A percentile compares a stretch with the other conserved stretches of the same genome.
Conservation (phyloP, 108 stramenopile species). For the Cylindrotheca fusiformis region DNA sequence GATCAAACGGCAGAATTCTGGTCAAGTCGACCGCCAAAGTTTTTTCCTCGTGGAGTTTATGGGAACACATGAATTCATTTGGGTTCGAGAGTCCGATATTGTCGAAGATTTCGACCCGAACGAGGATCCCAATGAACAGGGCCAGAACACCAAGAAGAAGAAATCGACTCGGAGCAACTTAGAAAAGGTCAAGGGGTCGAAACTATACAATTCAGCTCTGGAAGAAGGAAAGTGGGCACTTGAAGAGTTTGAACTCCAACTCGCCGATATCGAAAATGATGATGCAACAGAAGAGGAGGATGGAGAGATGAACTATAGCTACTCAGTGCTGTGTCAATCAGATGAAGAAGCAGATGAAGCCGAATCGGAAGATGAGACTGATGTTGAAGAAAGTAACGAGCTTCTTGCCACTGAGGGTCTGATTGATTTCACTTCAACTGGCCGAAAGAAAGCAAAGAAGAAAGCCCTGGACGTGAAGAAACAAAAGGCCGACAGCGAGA, state of each 20-base stretch:
- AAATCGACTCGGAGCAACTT: conserved; percentile 38
- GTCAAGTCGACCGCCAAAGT: conserved; percentile 57
- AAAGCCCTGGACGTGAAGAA: conserved; percentile 64
- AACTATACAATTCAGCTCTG: conserved; percentile 61
- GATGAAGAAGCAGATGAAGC: conserved; percentile 77
- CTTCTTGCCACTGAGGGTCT: conserved; percentile 72
- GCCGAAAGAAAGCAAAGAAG: conserved; percentile 74
- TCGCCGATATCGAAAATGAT: conserved; percentile 48
- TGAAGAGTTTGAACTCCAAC: conserved; percentile 71
- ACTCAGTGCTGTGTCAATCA: conserved; percentile 61
- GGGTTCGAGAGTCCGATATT: conserved; percentile 84
- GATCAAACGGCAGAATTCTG: conserved; percentile 46
- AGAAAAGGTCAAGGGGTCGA: conserved; percentile 46
- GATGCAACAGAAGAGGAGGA: conserved; percentile 58
- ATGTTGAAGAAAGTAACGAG: conserved; percentile 75
- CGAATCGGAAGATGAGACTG: conserved; percentile 30
- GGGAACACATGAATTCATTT: conserved; percentile 88
- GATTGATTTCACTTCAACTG: conserved; percentile 63
- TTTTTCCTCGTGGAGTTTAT: conserved; percentile 88
- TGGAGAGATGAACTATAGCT: conserved; percentile 55
- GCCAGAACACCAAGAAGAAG: conserved; percentile 55
- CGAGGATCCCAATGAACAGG: conserved; percentile 61
- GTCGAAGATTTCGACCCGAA: conserved; percentile 80
- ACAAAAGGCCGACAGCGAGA: conserved; percentile 51
- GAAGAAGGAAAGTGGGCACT: conserved; percentile 78